These are phyloP conservation scores for Rostrohypoxylon terebratum DNA, from an alignment of 495 filamentous ascomycete species.

Conservation along the genomic window DNA sequence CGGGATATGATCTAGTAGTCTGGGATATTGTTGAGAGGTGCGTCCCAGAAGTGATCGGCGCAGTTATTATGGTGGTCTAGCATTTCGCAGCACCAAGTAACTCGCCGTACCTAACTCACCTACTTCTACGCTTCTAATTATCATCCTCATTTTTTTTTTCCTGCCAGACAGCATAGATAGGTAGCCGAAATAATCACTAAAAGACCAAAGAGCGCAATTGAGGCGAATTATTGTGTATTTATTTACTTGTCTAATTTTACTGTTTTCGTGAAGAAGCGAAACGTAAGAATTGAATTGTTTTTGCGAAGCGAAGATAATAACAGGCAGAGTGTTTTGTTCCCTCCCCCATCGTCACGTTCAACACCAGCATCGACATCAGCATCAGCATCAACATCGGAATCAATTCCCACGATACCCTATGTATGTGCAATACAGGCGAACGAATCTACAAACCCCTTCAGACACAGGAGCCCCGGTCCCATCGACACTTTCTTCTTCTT, in stretches of 20 bases:
- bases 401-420: constrained; percentile 19
- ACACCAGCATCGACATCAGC: not conserved
- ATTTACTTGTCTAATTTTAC: not conserved
- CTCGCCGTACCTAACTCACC: too few species aligned
- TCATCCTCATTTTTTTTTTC: not conserved
- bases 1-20: too few species aligned
- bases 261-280: not conserved
- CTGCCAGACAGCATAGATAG: not conserved
- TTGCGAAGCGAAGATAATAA: not conserved
- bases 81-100: too few species aligned
- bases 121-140: not conserved
- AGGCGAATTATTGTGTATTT: not conserved
- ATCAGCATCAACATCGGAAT: not conserved
- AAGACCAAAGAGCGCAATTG: not conserved
- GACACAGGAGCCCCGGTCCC: constrained; percentile 15
- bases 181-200: not conserved
- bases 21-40: too few species aligned
- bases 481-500: not conserved
- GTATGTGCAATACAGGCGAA: constrained; percentile 32
- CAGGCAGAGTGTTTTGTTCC: not conserved
- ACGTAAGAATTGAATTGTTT: not conserved
- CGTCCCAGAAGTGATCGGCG: too few species aligned
- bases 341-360: not conserved
- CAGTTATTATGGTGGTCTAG: too few species aligned
- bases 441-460: constrained; percentile 22